Base-by-base conservation (phyloP, 208 protist species). In the Vickermania ingenoplastis region DNA sequence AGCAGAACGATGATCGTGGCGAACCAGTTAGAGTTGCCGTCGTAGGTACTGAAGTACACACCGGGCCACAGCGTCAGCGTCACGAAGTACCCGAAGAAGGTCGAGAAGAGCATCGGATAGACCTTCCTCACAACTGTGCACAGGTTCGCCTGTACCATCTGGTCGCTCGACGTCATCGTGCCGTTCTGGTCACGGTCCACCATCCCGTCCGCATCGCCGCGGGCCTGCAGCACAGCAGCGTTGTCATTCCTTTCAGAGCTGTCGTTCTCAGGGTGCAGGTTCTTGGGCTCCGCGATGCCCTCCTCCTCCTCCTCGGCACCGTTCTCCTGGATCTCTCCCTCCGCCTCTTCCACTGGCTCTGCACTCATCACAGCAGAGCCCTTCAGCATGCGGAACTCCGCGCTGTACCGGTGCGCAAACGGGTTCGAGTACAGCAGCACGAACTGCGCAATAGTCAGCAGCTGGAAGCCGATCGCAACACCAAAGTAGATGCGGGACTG, bases 11-110 rank as follows among this genome's bases (percentile, higher is more conserved):
- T 57, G 31, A 73, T 54, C 29, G 73, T 74, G 2, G 2, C 3
- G 63, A 64, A 81, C 75, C 75, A 81, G 3, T 31, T 21, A 23
- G 45, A 31, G 21, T 51, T 41, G 1, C 1, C 29, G 11, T 45
- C 17, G n/a, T 31, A 2, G 3, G 77, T 57, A 4, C 48, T 26
- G 24, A 74, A 61, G 23, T 56, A 65, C 13, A 79, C 58, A 17
- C 75, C 75, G 21, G 75, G 75, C 36, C 77, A 81, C 17, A 81
- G 28, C 24, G 54, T 23, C 27, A 81, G 45, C 7, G 75, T 69
- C 5, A 74, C 22, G 28, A 67, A 51, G 45, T 65, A 79, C 1
- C 57, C 53, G 29, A 80, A 45, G 29, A 66, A 71, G 54, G 49
- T 61, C 26, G 60, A 41, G 22, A 69, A 24, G 28, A 71, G 14